Percentiles rank a stretch among this genome's conserved stretches.
These are phyloP conservation scores for Irpex sp. DNA, from an alignment of 1,284 basidiomycete genomes.

Conservation along the genomic window DNA sequence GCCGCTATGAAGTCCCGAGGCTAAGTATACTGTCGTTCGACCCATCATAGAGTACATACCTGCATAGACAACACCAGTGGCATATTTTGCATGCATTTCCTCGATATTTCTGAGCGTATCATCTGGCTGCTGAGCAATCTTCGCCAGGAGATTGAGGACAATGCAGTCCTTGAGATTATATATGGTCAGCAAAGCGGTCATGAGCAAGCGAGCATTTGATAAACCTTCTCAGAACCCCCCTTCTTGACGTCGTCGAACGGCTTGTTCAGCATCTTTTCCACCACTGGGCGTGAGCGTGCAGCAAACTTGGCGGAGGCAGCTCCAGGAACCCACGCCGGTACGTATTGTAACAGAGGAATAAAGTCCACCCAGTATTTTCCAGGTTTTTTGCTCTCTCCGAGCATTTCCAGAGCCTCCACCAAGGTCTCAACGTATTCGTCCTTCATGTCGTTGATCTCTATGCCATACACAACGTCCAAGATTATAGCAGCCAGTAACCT, in stretches of 20 bases:
- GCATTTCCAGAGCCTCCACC: not conserved
- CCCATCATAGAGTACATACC: not conserved
- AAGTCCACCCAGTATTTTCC: not conserved
- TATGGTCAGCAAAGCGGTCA: not conserved
- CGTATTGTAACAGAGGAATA: not conserved
- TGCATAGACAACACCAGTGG: not conserved
- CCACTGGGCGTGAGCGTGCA: constrained; percentile 4
- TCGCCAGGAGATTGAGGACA: not conserved
- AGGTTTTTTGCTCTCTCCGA: not conserved
- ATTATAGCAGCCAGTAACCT: not conserved
- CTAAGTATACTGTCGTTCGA: not conserved
- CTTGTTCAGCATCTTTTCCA: constrained; percentile 6
- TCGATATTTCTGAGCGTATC: not conserved
- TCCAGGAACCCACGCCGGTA: constrained; percentile 10
- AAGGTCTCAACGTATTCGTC: not conserved
- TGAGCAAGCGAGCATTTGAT: not conserved
- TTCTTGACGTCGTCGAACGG: constrained; percentile 6
- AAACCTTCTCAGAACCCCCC: not conserved
- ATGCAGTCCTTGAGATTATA: not conserved
- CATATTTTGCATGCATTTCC: not conserved
- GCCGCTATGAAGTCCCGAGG: not conserved
- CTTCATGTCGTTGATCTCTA: not conserved
- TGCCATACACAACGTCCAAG: not conserved
- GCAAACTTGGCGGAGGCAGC: constrained; percentile 7
- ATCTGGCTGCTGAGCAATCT: not conserved